Conservation (phyloP, 495 filamentous ascomycete species). For the Achaetomiella virescens region DNA sequence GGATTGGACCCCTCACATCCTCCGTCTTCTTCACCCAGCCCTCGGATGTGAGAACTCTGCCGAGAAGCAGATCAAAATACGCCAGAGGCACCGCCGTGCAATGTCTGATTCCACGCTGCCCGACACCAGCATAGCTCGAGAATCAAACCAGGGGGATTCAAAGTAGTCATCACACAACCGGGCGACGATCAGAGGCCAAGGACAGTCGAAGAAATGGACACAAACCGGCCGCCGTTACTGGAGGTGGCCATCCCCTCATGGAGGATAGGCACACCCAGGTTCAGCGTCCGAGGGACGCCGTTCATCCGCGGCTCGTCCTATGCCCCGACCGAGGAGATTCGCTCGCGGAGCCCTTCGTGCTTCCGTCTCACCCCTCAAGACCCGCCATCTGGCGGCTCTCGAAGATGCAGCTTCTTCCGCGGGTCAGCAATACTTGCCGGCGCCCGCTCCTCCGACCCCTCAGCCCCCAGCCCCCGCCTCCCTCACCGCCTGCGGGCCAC, state of each 20-base stretch:
- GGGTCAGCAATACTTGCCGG: slow-evolving; percentile 21
- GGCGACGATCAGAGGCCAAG: slow-evolving; percentile 53
- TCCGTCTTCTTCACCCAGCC: slow-evolving; percentile 28
- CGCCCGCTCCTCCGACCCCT: slow-evolving; percentile 19
- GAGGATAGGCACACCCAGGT: slow-evolving; percentile 74
- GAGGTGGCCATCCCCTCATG: slow-evolving; percentile 84
- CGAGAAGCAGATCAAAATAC: slow-evolving; percentile 26
- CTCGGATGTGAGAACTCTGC: slow-evolving; percentile 21
- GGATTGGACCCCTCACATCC: slow-evolving; percentile 38
- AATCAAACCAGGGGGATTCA: slow-evolving; percentile 61
- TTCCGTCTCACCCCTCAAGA: slow-evolving; percentile 20
- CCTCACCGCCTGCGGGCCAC: slow-evolving; percentile 31
- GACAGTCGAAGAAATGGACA: slow-evolving; percentile 53
- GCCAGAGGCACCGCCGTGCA: slow-evolving; percentile 41
- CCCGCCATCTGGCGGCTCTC: slow-evolving; percentile 21
- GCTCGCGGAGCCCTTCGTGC: slow-evolving; percentile 41
- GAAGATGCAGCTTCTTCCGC: slow-evolving; percentile 25
- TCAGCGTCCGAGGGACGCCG: slow-evolving; percentile 71
- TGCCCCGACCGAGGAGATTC: slow-evolving; percentile 47
- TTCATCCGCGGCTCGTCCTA: slow-evolving; percentile 71
- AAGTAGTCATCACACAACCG: slow-evolving; percentile 77
- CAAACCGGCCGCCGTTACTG: slow-evolving; percentile 49
- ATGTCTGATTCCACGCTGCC: slow-evolving; percentile 45
- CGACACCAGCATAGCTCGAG: slow-evolving; percentile 42
- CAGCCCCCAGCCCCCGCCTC: slow-evolving; percentile 17